Evolutionary conservation across 179 eudicot genomes (phyloP).

Genomic region (Silene vulgaris): DNA sequence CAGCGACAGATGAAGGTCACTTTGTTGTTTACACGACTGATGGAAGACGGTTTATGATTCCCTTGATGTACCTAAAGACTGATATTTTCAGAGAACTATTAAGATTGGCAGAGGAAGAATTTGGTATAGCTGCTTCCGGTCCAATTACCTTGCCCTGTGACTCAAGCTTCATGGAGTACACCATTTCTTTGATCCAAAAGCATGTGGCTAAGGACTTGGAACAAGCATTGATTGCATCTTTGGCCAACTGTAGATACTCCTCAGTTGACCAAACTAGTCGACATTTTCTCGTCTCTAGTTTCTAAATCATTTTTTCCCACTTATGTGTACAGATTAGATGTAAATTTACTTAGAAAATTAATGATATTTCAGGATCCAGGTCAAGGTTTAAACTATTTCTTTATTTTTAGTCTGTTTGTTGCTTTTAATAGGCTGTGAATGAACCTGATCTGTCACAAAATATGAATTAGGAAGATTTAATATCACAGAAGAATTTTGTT

Average conservation of each 20-base stretch:
- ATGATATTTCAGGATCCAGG: not conserved
- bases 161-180: slow-evolving; percentile 28
- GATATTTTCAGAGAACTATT: slow-evolving; percentile 34
- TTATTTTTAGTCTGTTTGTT: not conserved
- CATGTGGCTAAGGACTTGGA: slow-evolving; percentile 22
- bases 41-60: slow-evolving; percentile 35
- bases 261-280: not conserved
- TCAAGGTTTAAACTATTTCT: not conserved
- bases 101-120: slow-evolving; percentile 45
- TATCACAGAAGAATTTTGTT: no score
- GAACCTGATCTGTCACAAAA: not conserved
- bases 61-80: slow-evolving; percentile 28
- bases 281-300: slow-evolving; percentile 3
- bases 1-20: slow-evolving; percentile 31
- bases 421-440: not conserved
- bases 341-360: not conserved
- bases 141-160: slow-evolving; percentile 41
- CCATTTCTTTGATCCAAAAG: slow-evolving; percentile 22
- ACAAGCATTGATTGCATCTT: slow-evolving; percentile 21
- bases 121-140: slow-evolving; percentile 6
- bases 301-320: not conserved
- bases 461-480: no score
- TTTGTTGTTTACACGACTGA: slow-evolving; percentile 38
- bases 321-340: not conserved
- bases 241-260: slow-evolving; percentile 14